Conservation (phyloP, 495 filamentous ascomycete species). For the Bombardia bombarda region DNA sequence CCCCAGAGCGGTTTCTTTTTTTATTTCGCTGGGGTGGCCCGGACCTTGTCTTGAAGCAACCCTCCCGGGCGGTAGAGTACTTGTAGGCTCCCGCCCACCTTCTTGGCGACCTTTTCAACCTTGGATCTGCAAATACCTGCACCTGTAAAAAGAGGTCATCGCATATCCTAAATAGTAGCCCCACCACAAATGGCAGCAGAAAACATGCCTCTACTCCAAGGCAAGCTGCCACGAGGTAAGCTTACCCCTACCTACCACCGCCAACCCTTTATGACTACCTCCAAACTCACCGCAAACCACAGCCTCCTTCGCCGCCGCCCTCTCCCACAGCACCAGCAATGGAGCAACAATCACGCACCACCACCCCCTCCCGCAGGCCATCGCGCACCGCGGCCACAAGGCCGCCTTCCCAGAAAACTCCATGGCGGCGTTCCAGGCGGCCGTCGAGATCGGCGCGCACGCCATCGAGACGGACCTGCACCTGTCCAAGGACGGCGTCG, state of each 20-base stretch:
- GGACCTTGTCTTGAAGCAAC: no score
- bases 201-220: constrained; percentile 2
- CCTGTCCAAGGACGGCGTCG: constrained; percentile 70
- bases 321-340: not conserved
- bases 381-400: constrained; percentile 84
- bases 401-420: constrained; percentile 78
- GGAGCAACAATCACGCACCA: not conserved
- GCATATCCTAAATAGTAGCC: not conserved
- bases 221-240: constrained; percentile 3
- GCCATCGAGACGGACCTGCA: constrained; percentile 88
- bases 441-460: constrained; percentile 64
- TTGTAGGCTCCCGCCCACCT: no score
- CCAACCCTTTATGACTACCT: no score
- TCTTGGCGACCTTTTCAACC: no score
- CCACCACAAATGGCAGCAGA: constrained; percentile 3
- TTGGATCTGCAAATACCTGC: no score
- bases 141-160: not conserved
- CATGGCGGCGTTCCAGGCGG: constrained; percentile 65
- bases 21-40: no score
- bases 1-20: no score
- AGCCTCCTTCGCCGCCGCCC: no score
- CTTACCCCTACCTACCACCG: no score
- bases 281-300: no score
- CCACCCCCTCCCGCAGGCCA: constrained; percentile 54
- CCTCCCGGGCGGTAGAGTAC: no score